Conservation (phyloP, 2,329 filamentous ascomycete genomes). For the Xylaria polymorpha region DNA sequence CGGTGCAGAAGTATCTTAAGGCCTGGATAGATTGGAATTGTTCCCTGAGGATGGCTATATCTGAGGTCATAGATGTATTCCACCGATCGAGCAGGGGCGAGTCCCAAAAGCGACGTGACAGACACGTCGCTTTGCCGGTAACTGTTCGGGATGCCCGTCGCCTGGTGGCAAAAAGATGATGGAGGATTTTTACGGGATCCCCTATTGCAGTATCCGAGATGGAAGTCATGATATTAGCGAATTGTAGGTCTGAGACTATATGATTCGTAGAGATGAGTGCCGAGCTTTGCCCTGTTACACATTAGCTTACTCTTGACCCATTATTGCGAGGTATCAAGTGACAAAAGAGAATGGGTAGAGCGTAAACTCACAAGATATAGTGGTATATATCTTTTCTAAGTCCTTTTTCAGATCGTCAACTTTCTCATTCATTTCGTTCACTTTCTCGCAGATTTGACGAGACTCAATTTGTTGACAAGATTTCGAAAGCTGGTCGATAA, state of each 20-base stretch:
- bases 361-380: not conserved
- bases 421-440: not conserved
- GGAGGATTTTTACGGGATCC: conserved; percentile 1
- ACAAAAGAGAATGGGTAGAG: not conserved
- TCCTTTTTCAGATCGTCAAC: not conserved
- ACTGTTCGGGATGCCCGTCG: not conserved
- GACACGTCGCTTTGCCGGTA: too few relatives aligned
- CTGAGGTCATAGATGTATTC: not conserved
- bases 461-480: conserved; percentile 1
- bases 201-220: not conserved
- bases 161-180: not conserved
- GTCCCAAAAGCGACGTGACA: conserved; percentile 11
- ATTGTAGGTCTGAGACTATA: not conserved
- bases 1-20: conserved; percentile 4
- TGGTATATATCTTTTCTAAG: not conserved
- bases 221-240: conserved; percentile 1
- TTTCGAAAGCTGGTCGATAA: not conserved
- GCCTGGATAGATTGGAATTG: conserved; percentile 4
- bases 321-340: too few relatives aligned
- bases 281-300: not conserved
- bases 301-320: not conserved
- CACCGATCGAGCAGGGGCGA: not conserved
- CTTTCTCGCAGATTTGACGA: conserved; percentile 1
- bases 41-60: not conserved
- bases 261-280: not conserved